These are phyloP conservation scores for Euphorbia pulcherrima DNA, from an alignment of 345 rosid species.

Conservation along the genomic window DNA sequence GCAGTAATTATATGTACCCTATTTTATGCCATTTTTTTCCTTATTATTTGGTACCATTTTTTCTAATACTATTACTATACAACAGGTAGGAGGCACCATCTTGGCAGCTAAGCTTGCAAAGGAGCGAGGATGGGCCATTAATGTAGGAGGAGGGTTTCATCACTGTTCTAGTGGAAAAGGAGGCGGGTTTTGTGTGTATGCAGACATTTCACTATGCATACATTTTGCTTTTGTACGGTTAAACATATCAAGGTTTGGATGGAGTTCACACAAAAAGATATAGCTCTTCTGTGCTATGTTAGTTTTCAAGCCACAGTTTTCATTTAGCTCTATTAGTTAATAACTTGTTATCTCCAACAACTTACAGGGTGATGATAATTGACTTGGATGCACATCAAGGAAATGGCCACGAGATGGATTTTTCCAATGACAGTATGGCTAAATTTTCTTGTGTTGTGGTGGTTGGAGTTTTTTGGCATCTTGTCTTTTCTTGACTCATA, in stretches of 20 bases:
- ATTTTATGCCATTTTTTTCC: background rate
- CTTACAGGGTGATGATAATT: slow-evolving; percentile 80
- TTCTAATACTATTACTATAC: slow-evolving; percentile 12
- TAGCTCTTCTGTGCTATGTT: slow-evolving; percentile 5
- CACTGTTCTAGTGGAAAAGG: slow-evolving; percentile 79
- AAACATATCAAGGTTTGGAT: slow-evolving; percentile 59
- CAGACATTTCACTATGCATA: slow-evolving; percentile 85
- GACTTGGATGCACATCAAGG: slow-evolving; percentile 99
- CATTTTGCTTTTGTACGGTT: slow-evolving; percentile 67
- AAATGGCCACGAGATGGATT: slow-evolving; percentile 93
- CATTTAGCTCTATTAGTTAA: slow-evolving; percentile 6
- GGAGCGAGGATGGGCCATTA: slow-evolving; percentile 92
- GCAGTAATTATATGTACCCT: background rate
- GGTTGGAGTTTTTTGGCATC: slow-evolving; percentile 7
- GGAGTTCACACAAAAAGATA: slow-evolving; percentile 6
- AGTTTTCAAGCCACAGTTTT: slow-evolving; percentile 9
- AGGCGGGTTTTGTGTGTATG: slow-evolving; percentile 91
- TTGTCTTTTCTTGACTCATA: slow-evolving; percentile 16
- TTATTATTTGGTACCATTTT: background rate
- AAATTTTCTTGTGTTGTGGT: background rate
- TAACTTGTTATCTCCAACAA: slow-evolving; percentile 18
- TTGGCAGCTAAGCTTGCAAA: slow-evolving; percentile 83
- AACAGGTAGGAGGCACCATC: slow-evolving; percentile 88
- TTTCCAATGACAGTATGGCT: slow-evolving; percentile 64
- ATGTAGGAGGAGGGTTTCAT: slow-evolving; percentile 97